Evolutionary conservation across 164 flowering plant species (phyloP).

Genomic region (Annona cherimola): DNA sequence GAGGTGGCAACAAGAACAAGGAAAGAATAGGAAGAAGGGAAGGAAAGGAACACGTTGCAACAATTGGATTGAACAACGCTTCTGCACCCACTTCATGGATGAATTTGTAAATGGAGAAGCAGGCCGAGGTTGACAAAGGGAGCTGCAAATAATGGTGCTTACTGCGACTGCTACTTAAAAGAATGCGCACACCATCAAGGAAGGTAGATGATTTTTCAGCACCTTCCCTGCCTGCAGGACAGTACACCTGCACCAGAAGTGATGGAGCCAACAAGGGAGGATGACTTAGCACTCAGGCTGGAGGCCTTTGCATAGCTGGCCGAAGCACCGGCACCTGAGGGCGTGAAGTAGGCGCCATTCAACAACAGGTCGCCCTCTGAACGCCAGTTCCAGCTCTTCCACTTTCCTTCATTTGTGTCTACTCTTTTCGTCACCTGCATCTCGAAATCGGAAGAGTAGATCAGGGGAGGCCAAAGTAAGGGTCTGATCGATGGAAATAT

Average conservation of each 20-base stretch:
- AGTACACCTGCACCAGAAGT: slow-evolving; percentile 83
- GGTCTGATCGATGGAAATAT: too few species aligned
- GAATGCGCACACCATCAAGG: slow-evolving; percentile 49
- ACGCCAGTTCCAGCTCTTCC: slow-evolving; percentile 95
- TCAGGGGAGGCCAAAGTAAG: too few species aligned
- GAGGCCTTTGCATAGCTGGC: slow-evolving; percentile 92
- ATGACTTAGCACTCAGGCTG: slow-evolving; percentile 85
- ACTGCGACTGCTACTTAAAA: slow-evolving; percentile 41
- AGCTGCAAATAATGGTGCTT: slow-evolving; percentile 14
- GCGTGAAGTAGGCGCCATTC: slow-evolving; percentile 91
- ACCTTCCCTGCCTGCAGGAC: slow-evolving; percentile 59
- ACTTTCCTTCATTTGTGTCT: slow-evolving; percentile 35
- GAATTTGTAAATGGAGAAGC: slow-evolving; percentile 36
- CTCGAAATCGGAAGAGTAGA: background rate
- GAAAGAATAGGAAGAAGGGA: background rate
- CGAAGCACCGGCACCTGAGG: slow-evolving; percentile 87
- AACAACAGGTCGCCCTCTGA: slow-evolving; percentile 86
- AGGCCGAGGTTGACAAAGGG: slow-evolving; percentile 73
- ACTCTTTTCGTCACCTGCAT: slow-evolving; percentile 91
- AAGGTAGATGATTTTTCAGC: slow-evolving; percentile 30
- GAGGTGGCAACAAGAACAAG: background rate
- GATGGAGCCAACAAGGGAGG: slow-evolving; percentile 77
- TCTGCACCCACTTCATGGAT: slow-evolving; percentile 50
- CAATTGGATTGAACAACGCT: slow-evolving; percentile 36
- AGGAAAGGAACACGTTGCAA: slow-evolving; percentile 2